Base-by-base conservation (phyloP, 2,329 filamentous ascomycete genomes). In the Fusarium odoratissimum region DNA sequence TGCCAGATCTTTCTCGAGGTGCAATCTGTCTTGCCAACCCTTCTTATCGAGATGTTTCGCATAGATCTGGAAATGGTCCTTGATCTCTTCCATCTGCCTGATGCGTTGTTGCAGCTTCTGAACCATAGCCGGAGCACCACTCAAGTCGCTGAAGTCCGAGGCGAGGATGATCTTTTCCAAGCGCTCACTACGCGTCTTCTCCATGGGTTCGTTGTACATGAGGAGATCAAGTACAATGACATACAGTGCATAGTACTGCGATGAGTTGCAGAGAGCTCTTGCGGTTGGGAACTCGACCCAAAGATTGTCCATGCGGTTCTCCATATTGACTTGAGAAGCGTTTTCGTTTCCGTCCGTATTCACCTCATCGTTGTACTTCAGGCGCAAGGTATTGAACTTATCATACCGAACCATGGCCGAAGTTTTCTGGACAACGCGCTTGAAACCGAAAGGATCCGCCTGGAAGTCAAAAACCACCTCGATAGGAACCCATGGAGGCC, bases 121-220 rank as follows among this genome's bases (percentile, higher is more conserved):
- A 35, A 99, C 95, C 90, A 97, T 95, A 80, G 95, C 93, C 0
- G 96, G 96, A 7, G 95, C 94, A 56, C 96, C 97, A 64, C 94
- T 92, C 46, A 99, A 87, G 80, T 99, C 96, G 81, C 95, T 99
- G 80, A 99, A 99, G 82, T 99, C 96, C 0, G 96, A 98, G 3
- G 95, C 96, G 54, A 99, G 90, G 91, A 99, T 98, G 76, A 99
- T 99, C 87, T 98, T 98, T 82, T 99, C 96, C 21, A 99, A 86
- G 40, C 94, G 91, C 83, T 99, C 97, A 77, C 89, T 97, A 65
- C 97, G 91, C n/a, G 95, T 97, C 87, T 99, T 99, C 82, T 99
- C 96, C 51, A 97, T 84, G 5, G 96, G 96, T 81, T 99, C 96
- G 79, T 90, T 98, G 84, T 98, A 99, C 81, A 99, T 91, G 57